Evolutionary conservation across 2,329 filamentous ascomycete genomes (phyloP), one percentile per base, ranked within the genome.

Genomic region (Aspergillus ruber): DNA sequence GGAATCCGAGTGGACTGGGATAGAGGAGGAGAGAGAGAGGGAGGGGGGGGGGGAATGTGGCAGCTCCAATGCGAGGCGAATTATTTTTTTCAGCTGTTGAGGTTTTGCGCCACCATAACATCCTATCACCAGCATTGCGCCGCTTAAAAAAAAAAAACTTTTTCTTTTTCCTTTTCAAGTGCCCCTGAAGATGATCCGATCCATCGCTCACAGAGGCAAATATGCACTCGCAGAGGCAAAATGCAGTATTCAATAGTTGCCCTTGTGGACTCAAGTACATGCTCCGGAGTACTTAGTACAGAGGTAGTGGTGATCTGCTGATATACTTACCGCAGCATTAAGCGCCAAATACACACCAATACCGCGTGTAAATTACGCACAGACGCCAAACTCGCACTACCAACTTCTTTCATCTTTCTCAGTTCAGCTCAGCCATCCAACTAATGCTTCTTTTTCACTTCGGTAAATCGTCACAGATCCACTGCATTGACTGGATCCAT

Each of bases 81-180:
- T 33, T 33, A 13, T 12, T 36, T 36, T 39, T 39, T 39, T 59
- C 56, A 59, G 56, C 56, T 59, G 52, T 47, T 38, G 39, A 48
- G 52, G 33, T 15, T 38, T 42, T 55, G 55, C 56, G 56, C 56
- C 56, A 59, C 56, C 49, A 25, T 43, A 39, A 39, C 46, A 42
- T 35, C 13, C 13, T 35, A 15, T 18, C 36, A 39, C 17, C 18
- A 27, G 12, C 25, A 18, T 17, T 21, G 33, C 33, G 6, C 17
- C 33, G n/a, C n/a, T n/a, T n/a, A n/a, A n/a, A n/a, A n/a, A n/a
- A n/a, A n/a, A n/a, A n/a, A n/a, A n/a, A n/a, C n/a, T n/a, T n/a
- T 35, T 35, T n/a, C 15, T 35, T 35, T 27, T 29, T 12, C 25
- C 25, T 12, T 2, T 29, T 29, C 25, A 29, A 29, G 9, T 29